phyloP scores from a whole-genome alignment of 495 filamentous ascomycete genomes.

The Penicillium mononematosum region DNA sequence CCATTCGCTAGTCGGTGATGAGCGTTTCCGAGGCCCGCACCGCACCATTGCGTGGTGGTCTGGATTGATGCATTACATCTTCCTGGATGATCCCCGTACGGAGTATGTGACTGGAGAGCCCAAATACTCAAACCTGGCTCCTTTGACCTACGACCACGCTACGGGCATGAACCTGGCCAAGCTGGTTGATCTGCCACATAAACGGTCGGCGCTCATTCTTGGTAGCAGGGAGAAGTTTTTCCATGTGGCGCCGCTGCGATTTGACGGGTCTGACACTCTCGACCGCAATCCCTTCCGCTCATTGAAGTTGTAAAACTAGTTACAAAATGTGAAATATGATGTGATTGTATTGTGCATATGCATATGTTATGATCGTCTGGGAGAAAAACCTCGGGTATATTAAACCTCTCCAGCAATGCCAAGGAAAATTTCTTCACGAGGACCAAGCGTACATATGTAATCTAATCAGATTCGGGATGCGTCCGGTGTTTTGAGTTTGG shows the following conservation, averaged over 20 bases:
- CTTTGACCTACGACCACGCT: constrained; percentile 58
- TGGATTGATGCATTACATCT: constrained; percentile 62
- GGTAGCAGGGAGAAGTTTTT: constrained; percentile 61
- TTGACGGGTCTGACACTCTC: constrained; percentile 49
- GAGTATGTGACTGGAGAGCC: constrained; percentile 59
- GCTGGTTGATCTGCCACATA: constrained; percentile 58
- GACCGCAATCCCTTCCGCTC: constrained; percentile 48
- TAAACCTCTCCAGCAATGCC: too few relatives aligned
- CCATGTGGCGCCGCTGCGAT: constrained; percentile 28
- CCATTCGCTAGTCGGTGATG: constrained; percentile 61
- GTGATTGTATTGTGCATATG: not conserved
- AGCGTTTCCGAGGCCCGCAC: constrained; percentile 56
- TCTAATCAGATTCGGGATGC: not conserved
- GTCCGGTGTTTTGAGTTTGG: not conserved
- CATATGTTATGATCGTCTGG: too few relatives aligned
- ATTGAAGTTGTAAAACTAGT: constrained; percentile 45
- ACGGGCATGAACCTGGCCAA: constrained; percentile 60
- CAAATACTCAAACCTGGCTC: constrained; percentile 52
- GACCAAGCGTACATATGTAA: not conserved
- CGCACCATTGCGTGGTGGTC: constrained; percentile 63
- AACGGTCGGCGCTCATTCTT: constrained; percentile 53
- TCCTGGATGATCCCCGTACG: constrained; percentile 63
- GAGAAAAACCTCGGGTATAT: not conserved
- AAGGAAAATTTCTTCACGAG: not conserved
- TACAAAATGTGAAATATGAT: too few relatives aligned